These are phyloP conservation scores for Tulasnella sp. DNA, from an alignment of 768 basidiomycete genomes.

Conservation along the genomic window DNA sequence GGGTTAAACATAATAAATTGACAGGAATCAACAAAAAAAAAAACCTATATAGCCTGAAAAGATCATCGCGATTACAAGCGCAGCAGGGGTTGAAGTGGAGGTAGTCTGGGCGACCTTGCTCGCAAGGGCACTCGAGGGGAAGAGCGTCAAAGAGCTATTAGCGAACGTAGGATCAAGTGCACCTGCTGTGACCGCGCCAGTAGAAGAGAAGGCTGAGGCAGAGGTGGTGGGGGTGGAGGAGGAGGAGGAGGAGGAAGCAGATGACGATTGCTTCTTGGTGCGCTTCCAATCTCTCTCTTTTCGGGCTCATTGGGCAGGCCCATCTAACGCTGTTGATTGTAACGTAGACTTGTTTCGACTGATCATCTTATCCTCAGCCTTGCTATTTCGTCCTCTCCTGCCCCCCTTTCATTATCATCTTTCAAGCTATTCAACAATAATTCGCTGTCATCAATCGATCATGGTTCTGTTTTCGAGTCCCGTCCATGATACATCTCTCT, in stretches of 20 bases:
- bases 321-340: background rate
- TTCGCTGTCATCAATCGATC: too few relatives aligned
- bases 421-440: too few relatives aligned
- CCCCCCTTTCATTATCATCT: too few relatives aligned
- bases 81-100: slow-evolving; percentile 73
- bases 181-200: slow-evolving; percentile 44
- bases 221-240: slow-evolving; percentile 67
- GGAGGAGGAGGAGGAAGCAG: slow-evolving; percentile 57
- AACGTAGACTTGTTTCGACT: too few relatives aligned
- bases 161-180: slow-evolving; percentile 86
- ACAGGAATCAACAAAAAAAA: too few relatives aligned
- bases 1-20: too few relatives aligned
- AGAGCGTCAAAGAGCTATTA: slow-evolving; percentile 92
- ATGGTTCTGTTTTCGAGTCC: too few relatives aligned
- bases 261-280: slow-evolving; percentile 66
- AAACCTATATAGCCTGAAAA: slow-evolving; percentile 88
- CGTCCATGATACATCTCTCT: too few relatives aligned
- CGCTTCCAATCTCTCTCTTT: slow-evolving; percentile 24
- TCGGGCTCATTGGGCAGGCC: background rate
- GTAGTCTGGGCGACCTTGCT: slow-evolving; percentile 97
- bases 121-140: slow-evolving; percentile 95
- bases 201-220: slow-evolving; percentile 50
- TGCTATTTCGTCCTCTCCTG: too few relatives aligned
- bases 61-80: slow-evolving; percentile 71
- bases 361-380: too few relatives aligned